These are phyloP conservation scores for Geranomyces variabilis DNA, from an alignment of 192 early-diverging fungal species.

Conservation along the genomic window DNA sequence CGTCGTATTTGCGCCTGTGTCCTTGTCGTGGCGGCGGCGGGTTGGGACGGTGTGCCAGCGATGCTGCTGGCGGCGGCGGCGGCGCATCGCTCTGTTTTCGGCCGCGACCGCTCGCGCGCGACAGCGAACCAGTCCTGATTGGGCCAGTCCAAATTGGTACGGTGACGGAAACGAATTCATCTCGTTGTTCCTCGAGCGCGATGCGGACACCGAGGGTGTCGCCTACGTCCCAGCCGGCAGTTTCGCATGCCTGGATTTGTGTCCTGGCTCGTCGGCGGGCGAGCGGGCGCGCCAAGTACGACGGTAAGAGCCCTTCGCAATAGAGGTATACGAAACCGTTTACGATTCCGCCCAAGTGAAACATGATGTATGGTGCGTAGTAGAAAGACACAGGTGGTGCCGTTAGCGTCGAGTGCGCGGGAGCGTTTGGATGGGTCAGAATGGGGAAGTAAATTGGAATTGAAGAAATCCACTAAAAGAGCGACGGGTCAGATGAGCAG, in stretches of 20 bases:
- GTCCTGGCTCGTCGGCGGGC: slow-evolving; percentile 1
- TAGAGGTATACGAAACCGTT: slow-evolving; percentile 6
- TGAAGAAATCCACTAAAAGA: slow-evolving; percentile 4
- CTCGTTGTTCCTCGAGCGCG: background rate
- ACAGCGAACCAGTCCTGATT: background rate
- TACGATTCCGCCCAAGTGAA: slow-evolving; percentile 19
- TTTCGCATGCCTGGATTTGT: background rate
- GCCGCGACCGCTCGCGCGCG: too few relatives aligned
- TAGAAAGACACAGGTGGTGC: background rate
- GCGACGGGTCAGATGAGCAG: background rate
- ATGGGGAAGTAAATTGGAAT: slow-evolving; percentile 13
- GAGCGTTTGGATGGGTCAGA: background rate
- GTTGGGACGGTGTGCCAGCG: too few relatives aligned
- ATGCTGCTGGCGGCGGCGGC: too few relatives aligned
- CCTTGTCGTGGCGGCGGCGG: too few relatives aligned
- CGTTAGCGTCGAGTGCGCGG: background rate
- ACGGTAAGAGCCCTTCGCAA: slow-evolving; percentile 6
- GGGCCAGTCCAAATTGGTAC: slow-evolving; percentile 6
- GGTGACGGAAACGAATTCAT: slow-evolving; percentile 1
- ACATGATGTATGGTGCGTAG: background rate
- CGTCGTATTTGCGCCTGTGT: too few relatives aligned
- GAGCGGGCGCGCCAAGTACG: background rate
- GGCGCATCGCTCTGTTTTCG: too few relatives aligned
- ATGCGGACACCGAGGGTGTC: background rate
- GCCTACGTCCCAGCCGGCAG: slow-evolving; percentile 17